These are phyloP conservation scores for Mycena amicta DNA, from an alignment of 768 basidiomycete genomes.

Conservation along the genomic window DNA sequence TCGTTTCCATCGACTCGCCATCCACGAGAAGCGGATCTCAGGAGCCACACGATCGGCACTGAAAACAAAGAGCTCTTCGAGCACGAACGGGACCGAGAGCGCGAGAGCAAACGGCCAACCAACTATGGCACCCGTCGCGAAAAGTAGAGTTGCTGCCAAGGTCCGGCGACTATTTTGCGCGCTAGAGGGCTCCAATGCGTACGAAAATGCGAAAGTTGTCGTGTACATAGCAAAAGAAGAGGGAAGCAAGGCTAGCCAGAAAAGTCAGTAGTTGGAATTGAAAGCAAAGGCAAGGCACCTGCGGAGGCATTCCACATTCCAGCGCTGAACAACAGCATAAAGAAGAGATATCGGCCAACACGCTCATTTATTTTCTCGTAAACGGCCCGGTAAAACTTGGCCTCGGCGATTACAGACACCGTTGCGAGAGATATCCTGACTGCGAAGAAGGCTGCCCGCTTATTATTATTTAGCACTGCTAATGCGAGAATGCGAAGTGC, in stretches of 20 bases:
- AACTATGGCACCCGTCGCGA: constrained; percentile 82
- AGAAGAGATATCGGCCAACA: constrained; percentile 91
- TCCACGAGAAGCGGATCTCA: constrained; percentile 53
- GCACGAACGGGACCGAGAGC: constrained; percentile 83
- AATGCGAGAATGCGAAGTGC: neutral
- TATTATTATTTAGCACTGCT: constrained; percentile 3
- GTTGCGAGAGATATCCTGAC: constrained; percentile 79
- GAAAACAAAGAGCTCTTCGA: constrained; percentile 85
- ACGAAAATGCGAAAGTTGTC: constrained; percentile 76
- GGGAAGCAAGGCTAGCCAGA: constrained; percentile 78
- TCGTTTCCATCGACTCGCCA: constrained; percentile 59
- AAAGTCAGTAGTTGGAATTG: constrained; percentile 9
- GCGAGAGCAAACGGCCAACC: constrained; percentile 98
- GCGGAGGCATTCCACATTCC: constrained; percentile 95
- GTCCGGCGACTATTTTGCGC: constrained; percentile 56
- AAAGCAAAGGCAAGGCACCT: constrained; percentile 46
- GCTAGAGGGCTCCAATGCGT: constrained; percentile 61
- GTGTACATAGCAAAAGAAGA: constrained; percentile 96
- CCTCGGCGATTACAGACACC: constrained; percentile 78
- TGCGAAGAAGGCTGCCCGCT: constrained; percentile 90
- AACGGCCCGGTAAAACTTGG: constrained; percentile 78
- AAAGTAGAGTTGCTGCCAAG: constrained; percentile 64
- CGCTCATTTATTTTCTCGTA: constrained; percentile 83
- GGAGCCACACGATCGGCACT: constrained; percentile 66
- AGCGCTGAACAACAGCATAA: constrained; percentile 80